Conservation (phyloP, 129 eudicot genomes). For the Smallanthus sonchifolius region DNA sequence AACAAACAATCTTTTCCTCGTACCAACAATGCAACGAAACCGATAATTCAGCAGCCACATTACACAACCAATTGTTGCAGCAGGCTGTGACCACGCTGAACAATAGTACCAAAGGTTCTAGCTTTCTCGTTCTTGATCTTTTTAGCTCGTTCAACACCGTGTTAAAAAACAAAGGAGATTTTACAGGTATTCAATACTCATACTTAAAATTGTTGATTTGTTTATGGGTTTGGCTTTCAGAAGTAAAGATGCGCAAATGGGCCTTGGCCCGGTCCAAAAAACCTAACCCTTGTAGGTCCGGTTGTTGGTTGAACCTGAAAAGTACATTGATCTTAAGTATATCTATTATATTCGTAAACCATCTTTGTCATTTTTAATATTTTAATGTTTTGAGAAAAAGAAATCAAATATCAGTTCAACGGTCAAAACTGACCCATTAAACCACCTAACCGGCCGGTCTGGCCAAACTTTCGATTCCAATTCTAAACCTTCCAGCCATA, state of each 20-base stretch:
- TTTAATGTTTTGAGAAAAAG: too few relatives aligned
- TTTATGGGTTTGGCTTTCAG: not conserved
- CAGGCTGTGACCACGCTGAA: slow-evolving; percentile 50
- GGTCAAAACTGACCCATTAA: too few relatives aligned
- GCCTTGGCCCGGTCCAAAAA: not conserved
- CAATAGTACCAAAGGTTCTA: slow-evolving; percentile 35
- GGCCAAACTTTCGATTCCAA: too few relatives aligned
- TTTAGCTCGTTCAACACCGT: slow-evolving; percentile 47
- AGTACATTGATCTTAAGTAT: not conserved
- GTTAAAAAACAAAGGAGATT: slow-evolving; percentile 42
- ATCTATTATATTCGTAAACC: too few relatives aligned
- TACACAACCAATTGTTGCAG: slow-evolving; percentile 61
- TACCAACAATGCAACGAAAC: slow-evolving; percentile 63
- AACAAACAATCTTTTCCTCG: slow-evolving; percentile 25
- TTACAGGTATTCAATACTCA: slow-evolving; percentile 37
- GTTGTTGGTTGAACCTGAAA: not conserved
- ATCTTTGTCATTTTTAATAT: too few relatives aligned
- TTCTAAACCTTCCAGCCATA: too few relatives aligned
- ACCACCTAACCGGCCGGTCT: too few relatives aligned
- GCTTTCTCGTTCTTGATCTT: slow-evolving; percentile 53
- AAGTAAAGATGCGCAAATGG: not conserved
- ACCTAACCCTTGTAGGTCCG: not conserved
- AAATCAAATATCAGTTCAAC: too few relatives aligned
- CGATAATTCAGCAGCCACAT: slow-evolving; percentile 32
- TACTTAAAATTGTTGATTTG: not conserved